Base-by-base conservation (phyloP, 306 rosid genomes). In the Quercus aquifolioides region DNA sequence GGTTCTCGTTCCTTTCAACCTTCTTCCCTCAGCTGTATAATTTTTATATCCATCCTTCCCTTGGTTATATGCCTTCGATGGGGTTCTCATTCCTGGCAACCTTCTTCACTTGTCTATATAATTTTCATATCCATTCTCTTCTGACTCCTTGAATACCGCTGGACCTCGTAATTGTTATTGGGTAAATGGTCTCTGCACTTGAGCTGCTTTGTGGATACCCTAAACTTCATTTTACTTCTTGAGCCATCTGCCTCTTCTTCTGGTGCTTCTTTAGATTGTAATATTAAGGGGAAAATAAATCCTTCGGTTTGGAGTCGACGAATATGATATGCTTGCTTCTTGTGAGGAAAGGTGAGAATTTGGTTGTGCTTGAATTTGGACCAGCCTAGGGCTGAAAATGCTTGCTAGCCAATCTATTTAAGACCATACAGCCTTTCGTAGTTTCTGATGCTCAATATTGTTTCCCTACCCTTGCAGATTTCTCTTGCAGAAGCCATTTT, bases 401-500 rank as follows among this genome's bases (percentile, higher is more conserved):
- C 83, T 76, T 71, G 74, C 28, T 63, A 14, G 73, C 90, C 88
- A 79, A 79, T 69, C 90, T 82, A 83, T 83, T 55, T 71, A 78
- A 76, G 79, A 55, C 81, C 87, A 55, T 56, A 38, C 65, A 28
- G 33, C 86, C 84, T 59, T 75, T 87, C 87, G 63, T 80, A 74
- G 55, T 84, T 78, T 92, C 90, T 89, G 91, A 89, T 88, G 71
- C 78, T 79, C 84, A 80, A 84, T 76, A 76, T 83, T 89, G 88
- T 86, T 84, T 78, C 90, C 92, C 80, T 88, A 89, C 85, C 86
- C 78, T 83, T 90, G 91, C 91, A 92, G 96, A 88, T 92, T 85
- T 86, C 78, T 80, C 84, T 88, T 89, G 89, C 90, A 58, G 91
- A 89, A 82, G 87, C 88, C 82, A 85, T 87, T 87, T 85, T 87